Evolutionary conservation across 768 basidiomycete species (phyloP).

Genomic region (Mycena amicta): DNA sequence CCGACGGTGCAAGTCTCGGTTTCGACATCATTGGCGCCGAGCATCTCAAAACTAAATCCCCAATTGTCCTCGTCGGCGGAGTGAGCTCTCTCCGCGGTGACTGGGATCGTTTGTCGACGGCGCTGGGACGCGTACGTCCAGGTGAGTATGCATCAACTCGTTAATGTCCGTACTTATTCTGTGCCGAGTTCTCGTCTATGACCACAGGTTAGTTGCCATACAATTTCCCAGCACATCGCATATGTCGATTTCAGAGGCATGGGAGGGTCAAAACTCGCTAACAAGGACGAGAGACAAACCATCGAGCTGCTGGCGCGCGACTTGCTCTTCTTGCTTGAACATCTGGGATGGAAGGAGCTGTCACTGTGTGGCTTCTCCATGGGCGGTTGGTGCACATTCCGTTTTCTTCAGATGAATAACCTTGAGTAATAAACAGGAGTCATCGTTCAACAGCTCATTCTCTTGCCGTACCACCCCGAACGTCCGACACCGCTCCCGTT

Average conservation of each 20-base stretch:
- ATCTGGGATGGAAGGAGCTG: constrained; percentile 44
- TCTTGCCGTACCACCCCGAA: constrained; percentile 41
- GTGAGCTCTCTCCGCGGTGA: constrained; percentile 43
- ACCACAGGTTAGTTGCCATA: constrained; percentile 34
- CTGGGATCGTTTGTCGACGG: constrained; percentile 37
- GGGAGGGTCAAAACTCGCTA: constrained; percentile 42
- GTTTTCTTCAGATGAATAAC: neutral
- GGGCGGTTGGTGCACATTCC: constrained; percentile 39
- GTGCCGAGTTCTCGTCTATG: constrained; percentile 44
- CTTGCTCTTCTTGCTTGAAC: constrained; percentile 39
- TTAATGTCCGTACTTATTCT: neutral
- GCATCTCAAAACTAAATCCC: constrained; percentile 32
- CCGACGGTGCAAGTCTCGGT: constrained; percentile 46
- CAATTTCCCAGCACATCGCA: neutral
- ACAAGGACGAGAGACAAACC: constrained; percentile 39
- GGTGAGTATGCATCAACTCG: constrained; percentile 29
- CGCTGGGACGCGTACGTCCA: constrained; percentile 40
- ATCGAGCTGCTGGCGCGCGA: constrained; percentile 51
- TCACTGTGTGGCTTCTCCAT: constrained; percentile 53
- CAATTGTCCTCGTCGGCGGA: constrained; percentile 47
- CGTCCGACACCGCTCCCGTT: constrained; percentile 41
- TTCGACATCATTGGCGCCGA: constrained; percentile 46
- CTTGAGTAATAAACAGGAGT: constrained; percentile 32
- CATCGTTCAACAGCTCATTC: constrained; percentile 45
- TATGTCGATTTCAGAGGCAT: constrained; percentile 40